A percentile compares a stretch with the other conserved stretches of the same genome.
Evolutionary conservation across 805 yeast genomes (phyloP).

Genomic region (Middelhovenomyces tepae): DNA sequence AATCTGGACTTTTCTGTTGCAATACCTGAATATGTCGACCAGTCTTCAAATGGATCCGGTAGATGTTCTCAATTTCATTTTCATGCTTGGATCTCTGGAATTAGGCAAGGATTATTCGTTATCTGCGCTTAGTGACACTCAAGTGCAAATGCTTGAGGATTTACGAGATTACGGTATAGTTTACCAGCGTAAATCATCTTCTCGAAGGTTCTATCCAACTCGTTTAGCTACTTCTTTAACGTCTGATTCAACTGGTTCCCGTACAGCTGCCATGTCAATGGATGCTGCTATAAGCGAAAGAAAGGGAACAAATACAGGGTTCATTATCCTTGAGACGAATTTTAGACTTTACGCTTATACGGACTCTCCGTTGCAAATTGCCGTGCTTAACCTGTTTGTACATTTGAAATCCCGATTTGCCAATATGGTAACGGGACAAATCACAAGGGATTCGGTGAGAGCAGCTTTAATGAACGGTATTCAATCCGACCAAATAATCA

Average conservation of each 20-base stretch:
- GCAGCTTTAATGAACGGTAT: conserved; percentile 80
- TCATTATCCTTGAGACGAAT: conserved; percentile 86
- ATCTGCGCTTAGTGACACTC: conserved; percentile 65
- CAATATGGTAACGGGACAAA: conserved; percentile 87
- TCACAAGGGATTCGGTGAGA: conserved; percentile 87
- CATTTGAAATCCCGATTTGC: conserved; percentile 77
- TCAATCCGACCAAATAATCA: conserved; percentile 88
- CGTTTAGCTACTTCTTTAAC: conserved; percentile 83
- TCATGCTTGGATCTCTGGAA: conserved; percentile 87
- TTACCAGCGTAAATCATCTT: conserved; percentile 51
- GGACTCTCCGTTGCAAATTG: conserved; percentile 89
- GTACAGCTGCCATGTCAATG: conserved; percentile 69
- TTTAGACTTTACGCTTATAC: conserved; percentile 90
- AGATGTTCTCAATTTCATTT: conserved; percentile 87
- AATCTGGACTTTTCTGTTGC: conserved; percentile 84
- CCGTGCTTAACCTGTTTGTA: conserved; percentile 80
- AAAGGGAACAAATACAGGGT: conserved; percentile 38
- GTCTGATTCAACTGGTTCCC: conserved; percentile 64
- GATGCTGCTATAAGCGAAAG: conserved; percentile 52
- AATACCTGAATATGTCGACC: conserved; percentile 79
- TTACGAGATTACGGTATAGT: conserved; percentile 86
- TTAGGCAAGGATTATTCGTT: conserved; percentile 79
- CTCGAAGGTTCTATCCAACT: conserved; percentile 77
- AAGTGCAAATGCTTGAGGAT: conserved; percentile 78
- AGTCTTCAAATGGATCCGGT: conserved; percentile 88